phyloP scores from a whole-genome alignment of 139 green algal species.

The Micractinium sp. region DNA sequence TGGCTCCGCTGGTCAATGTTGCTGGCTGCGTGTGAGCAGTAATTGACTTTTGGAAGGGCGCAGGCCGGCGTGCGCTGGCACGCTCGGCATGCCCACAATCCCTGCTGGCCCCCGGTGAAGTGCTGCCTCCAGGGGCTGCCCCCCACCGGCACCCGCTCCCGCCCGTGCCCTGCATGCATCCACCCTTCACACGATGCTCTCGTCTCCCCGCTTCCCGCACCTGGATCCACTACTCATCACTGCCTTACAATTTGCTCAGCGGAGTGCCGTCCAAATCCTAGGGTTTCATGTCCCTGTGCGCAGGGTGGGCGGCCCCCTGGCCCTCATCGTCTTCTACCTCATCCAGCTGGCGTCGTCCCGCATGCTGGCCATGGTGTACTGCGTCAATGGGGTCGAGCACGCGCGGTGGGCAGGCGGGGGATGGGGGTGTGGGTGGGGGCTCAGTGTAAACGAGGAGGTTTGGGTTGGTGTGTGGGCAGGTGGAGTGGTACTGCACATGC shows the following conservation, averaged over 20 bases:
- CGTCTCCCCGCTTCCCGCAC: too few species aligned
- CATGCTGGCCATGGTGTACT: conserved; percentile 16
- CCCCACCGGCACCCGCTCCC: too few species aligned
- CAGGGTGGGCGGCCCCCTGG: conserved; percentile 52
- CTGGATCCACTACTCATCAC: too few species aligned
- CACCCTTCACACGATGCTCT: not conserved
- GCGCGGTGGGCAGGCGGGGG: not conserved
- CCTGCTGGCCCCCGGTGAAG: not conserved
- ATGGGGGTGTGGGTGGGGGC: not conserved
- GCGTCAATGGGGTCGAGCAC: conserved; percentile 23
- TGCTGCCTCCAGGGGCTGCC: not conserved
- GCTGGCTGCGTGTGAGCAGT: too few species aligned
- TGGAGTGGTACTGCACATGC: not conserved
- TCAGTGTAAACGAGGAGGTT: not conserved
- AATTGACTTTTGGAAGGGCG: too few species aligned
- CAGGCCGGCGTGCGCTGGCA: too few species aligned
- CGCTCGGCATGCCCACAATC: too few species aligned
- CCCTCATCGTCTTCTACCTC: conserved; percentile 46
- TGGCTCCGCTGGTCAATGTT: too few species aligned
- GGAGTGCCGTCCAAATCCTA: too few species aligned
- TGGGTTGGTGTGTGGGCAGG: not conserved
- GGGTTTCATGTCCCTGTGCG: not conserved
- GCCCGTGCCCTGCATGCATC: not conserved
- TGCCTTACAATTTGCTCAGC: too few species aligned
- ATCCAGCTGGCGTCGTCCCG: conserved; percentile 6